Base-by-base conservation (phyloP, 116 monocot species). In the Posidonia oceanica region DNA sequence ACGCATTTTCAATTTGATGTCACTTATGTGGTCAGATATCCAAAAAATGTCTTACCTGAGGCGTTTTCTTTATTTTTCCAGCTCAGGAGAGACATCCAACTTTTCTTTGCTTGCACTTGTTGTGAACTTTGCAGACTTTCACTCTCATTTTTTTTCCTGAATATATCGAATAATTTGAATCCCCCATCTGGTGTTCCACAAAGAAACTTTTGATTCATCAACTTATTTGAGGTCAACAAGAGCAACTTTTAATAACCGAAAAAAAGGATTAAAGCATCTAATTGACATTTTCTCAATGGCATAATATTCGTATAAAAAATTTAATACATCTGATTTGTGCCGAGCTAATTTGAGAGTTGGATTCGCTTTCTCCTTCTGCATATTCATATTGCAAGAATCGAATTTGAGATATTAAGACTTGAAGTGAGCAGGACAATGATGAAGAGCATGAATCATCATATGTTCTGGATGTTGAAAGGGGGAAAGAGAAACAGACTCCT, bases 131-230 rank as follows among this genome's bases (percentile, higher is more conserved):
- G 65, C 16, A 21, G 23, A 36, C 20, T 70, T 64, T 54, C 41
- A 65, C 36, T 56, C 13, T 64, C 64, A 16, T 39, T 63, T 54
- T 23, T 76, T 56, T 65, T 71, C 12, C 57, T 70, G 57, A 76
- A 76, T 38, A 56, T 21, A 15, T 71, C 63, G 17, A 76, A 76
- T 14, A 76, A 54, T 62, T 44, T 76, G 37, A 76, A 76, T 40
- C 69, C 76, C 38, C 53, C 52, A 10, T 21, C 69, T 75, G 51
- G 7, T 67, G 29, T 29, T 29, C 29, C 7, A 48, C 14, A 21
- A 67, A 6, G 20, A 41, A 67, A 67, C 20, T 13, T 23, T 61
- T 36, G 12, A 4, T 29, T 61, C 36, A 40, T 39, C 15, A 41
- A 40, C 22, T 41, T 58, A 58, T 15, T 39, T 5, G 16, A 40